Evolutionary conservation across 768 basidiomycete genomes (phyloP).

Genomic region (Tricholomella constricta): DNA sequence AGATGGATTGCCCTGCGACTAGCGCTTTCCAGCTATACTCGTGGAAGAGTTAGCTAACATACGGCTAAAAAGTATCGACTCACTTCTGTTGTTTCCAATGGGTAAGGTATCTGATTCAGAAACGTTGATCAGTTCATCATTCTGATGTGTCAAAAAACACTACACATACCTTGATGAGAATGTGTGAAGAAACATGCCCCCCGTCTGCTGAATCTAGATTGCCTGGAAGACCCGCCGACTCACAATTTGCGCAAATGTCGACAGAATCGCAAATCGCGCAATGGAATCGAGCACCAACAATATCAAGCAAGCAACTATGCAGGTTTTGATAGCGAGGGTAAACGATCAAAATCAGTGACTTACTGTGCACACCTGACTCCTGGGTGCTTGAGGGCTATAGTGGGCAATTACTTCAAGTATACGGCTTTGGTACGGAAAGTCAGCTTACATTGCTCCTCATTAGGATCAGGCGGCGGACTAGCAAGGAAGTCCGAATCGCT

Average conservation of each 20-base stretch:
- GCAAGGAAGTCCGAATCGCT: conserved; percentile 42
- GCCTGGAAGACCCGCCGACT: conserved; percentile 83
- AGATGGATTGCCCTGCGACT: conserved; percentile 73
- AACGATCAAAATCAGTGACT: conserved; percentile 28
- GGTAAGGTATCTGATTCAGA: conserved; percentile 78
- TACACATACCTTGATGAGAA: conserved; percentile 89
- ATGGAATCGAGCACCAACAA: conserved; percentile 90
- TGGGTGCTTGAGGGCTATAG: conserved; percentile 74
- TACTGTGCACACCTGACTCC: conserved; percentile 89
- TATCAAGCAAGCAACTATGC: conserved; percentile 83
- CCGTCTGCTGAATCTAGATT: conserved; percentile 77
- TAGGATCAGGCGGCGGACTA: conserved; percentile 37
- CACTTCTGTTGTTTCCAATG: conserved; percentile 72
- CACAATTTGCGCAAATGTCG: conserved; percentile 87
- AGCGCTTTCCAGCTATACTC: conserved; percentile 56
- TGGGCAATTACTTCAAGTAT: background rate
- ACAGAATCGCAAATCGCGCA: conserved; percentile 86
- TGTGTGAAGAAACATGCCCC: conserved; percentile 83
- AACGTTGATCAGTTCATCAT: conserved; percentile 2
- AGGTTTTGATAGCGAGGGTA: background rate
- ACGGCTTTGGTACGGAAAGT: background rate
- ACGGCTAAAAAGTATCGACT: conserved; percentile 3
- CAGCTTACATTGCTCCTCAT: conserved; percentile 63
- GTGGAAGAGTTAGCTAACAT: background rate
- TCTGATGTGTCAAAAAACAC: background rate